These are phyloP conservation scores for Leccinum variicolor DNA, from an alignment of 768 basidiomycete species.

Conservation along the genomic window DNA sequence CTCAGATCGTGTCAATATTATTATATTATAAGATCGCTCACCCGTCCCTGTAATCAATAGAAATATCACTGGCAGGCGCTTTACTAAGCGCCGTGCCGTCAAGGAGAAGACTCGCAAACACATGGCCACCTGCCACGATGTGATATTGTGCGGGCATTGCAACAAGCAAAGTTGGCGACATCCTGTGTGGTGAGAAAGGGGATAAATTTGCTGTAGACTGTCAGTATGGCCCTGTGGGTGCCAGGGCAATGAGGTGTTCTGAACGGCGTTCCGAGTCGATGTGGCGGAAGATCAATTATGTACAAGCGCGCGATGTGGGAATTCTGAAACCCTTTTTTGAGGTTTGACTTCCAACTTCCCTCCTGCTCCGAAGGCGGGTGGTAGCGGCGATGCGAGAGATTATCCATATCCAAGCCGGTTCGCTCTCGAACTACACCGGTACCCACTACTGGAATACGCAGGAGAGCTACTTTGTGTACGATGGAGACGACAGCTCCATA, in stretches of 20 bases:
- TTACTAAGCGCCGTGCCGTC: neutral
- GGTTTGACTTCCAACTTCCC: neutral
- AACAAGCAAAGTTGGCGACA: neutral
- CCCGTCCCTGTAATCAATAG: neutral
- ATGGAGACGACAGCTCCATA: conserved; percentile 40
- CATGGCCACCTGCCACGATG: neutral
- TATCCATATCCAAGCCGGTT: conserved; percentile 73
- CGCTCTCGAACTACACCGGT: conserved; percentile 62
- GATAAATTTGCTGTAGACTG: conserved; percentile 1
- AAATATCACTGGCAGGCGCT: neutral
- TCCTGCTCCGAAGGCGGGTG: neutral
- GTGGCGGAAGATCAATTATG: neutral
- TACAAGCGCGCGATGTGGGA: conserved; percentile 3
- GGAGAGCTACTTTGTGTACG: conserved; percentile 60
- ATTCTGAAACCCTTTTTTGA: neutral
- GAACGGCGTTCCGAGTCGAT: neutral
- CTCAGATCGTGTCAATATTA: neutral
- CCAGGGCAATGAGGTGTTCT: neutral
- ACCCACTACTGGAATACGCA: conserved; percentile 85
- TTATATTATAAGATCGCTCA: neutral
- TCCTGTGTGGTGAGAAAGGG: conserved; percentile 1
- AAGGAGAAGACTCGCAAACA: neutral
- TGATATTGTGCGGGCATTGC: neutral
- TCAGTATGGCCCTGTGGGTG: neutral
- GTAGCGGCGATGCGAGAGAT: conserved; percentile 72